Conservation (phyloP, 352 stramenopile species). For the Pythium sukuiense region DNA sequence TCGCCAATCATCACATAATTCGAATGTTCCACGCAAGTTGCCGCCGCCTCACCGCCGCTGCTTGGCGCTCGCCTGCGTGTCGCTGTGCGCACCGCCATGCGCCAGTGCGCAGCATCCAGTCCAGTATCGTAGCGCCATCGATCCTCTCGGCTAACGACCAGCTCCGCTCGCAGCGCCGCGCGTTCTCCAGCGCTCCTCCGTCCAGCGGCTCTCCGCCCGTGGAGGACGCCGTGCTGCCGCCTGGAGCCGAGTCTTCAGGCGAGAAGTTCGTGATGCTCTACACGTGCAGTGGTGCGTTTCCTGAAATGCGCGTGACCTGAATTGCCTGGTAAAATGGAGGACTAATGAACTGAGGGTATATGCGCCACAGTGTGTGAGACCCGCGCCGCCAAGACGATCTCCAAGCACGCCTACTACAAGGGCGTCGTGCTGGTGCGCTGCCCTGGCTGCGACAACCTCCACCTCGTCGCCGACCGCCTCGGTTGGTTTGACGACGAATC, state of each 20-base stretch:
- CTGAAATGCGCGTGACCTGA: background rate
- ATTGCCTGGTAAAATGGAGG: background rate
- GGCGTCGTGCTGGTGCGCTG: conserved; percentile 98
- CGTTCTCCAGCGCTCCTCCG: conserved; percentile 18
- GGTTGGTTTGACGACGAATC: conserved; percentile 93
- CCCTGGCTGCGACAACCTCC: conserved; percentile 97
- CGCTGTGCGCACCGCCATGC: background rate
- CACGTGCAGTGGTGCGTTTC: conserved; percentile 88
- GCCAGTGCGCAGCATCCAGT: background rate
- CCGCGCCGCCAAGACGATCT: conserved; percentile 96
- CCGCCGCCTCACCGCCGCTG: background rate
- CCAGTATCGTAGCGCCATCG: background rate
- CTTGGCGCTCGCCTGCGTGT: background rate
- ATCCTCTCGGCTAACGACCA: background rate
- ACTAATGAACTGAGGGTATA: background rate
- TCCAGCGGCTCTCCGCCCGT: conserved; percentile 7
- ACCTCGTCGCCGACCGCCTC: conserved; percentile 96
- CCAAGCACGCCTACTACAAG: conserved; percentile 96
- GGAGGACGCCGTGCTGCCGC: conserved; percentile 26
- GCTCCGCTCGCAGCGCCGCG: conserved; percentile 1
- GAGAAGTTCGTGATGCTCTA: conserved; percentile 98
- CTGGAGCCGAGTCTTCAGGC: conserved; percentile 74
- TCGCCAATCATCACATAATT: conserved; percentile 3
- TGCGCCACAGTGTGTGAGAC: conserved; percentile 93
- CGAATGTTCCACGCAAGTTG: background rate